Base-by-base conservation (phyloP, 1,284 basidiomycete genomes). In the Malassezia nana region DNA sequence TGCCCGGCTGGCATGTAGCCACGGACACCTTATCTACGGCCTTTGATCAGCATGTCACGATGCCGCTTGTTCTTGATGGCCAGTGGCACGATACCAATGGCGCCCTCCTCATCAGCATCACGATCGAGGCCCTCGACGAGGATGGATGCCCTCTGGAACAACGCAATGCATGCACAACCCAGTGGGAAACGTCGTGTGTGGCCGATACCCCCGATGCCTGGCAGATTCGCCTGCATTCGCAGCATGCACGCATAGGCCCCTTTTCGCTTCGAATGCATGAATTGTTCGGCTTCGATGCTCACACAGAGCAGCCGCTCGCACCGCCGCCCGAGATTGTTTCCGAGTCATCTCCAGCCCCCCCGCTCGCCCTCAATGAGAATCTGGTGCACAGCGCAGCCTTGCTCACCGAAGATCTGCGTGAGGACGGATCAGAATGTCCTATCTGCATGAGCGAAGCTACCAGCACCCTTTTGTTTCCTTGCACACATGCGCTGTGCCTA, bases 51-150 rank as follows among this genome's bases (percentile, higher is more conserved):
- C 4, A 4, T 4, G 35, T 46, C 10, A 15, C 12, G 5, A 28
- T 55, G 6, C 53, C 53, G 6, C 32, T 55, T 5, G 10, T 45
- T n/a, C 42, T 55, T 5, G 48, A 55, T 15, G 13, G 10, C 6
- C n/a, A 20, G 1, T 52, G 50, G 50, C n/a, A 13, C 8, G 25
- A 6, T 16, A 18, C 38, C 8, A 16, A 10, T 0, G 20, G 32
- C 16, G 24, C 67, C 28, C 55, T 69, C 48, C 64, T 66, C 29
- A 25, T 72, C 3, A 59, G 65, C 18, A 58, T 74, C 9, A 59
- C 67, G 1, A 62, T 74, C 12, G 71, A 74, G 50, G 71, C 69
- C 20, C 57, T 72, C 7, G 69, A 71, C 43, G 69, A 70, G 28
- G 57, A 64, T 18, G 66, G 61, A 5, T 46, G 57, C 16, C 64